Evolutionary conservation across 192 early-diverging fungal species (phyloP).

Genomic region (Dissophora ornata): DNA sequence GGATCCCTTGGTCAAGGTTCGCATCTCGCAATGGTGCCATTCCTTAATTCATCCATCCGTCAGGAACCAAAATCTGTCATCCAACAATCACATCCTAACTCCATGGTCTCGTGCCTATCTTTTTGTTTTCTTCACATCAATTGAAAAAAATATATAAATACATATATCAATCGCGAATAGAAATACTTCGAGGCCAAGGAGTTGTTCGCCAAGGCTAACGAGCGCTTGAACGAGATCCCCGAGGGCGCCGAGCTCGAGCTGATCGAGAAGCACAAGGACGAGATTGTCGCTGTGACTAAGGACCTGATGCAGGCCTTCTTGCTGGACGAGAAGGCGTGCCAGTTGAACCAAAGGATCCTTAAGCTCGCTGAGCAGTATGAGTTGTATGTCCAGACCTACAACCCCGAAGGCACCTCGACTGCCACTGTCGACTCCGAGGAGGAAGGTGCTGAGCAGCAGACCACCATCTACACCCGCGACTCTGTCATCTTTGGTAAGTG

Average conservation of each 20-base stretch:
- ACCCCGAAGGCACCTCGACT: conserved; percentile 52
- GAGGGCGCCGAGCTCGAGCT: conserved; percentile 59
- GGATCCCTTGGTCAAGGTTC: conserved; percentile 60
- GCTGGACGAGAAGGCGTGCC: conserved; percentile 70
- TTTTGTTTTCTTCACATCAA: no score
- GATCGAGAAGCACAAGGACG: conserved; percentile 59
- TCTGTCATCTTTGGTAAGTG: conserved; percentile 53
- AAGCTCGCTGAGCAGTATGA: conserved; percentile 73
- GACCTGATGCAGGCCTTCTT: conserved; percentile 68
- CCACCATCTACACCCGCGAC: conserved; percentile 51
- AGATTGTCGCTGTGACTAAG: conserved; percentile 64
- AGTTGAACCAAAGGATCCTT: conserved; percentile 68
- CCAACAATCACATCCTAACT: no score
- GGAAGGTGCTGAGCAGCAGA: conserved; percentile 53
- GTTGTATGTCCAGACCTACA: conserved; percentile 50
- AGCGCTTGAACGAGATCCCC: conserved; percentile 64
- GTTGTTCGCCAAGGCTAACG: conserved; percentile 60
- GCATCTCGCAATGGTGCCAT: no score
- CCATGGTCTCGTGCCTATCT: no score
- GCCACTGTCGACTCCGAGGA: conserved; percentile 52
- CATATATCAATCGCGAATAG: background rate
- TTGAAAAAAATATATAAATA: no score
- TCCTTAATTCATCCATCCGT: no score
- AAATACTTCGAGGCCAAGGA: conserved; percentile 69
- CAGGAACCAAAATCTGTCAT: no score